Base-by-base conservation (phyloP, 2,329 filamentous ascomycete species). In the Coniochaeta sp. region DNA sequence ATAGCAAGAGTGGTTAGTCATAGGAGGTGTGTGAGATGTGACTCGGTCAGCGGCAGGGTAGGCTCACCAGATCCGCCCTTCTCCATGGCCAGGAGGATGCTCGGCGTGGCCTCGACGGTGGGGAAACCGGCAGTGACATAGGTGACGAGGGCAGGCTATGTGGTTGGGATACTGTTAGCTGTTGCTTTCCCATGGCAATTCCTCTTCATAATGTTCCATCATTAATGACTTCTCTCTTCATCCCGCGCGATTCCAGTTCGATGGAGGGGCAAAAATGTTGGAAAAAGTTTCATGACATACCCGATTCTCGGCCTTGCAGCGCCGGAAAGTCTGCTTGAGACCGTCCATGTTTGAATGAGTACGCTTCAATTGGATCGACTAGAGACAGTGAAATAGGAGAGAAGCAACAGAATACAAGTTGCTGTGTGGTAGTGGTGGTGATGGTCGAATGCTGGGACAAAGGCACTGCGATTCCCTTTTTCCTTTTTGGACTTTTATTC, bases 71-170 rank as follows among this genome's bases (percentile, higher is more conserved):
- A 88, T 67, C 95, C 95, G 70, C 95, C 95, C 73, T 88, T 91
- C 77, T 99, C 90, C 85, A 99, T 89, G 47, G 86, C 90, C 64
- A 99, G 79, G 69, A 98, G 80, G 65, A 97, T 88, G 72, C 91
- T 86, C 57, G 91, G 86, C 1, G 92, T 96, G 69, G 90, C 87
- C 68, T 89, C 85, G n/a, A 88, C 81, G 38, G 85, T 90, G 17
- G 95, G 95, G 72, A 88, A 99, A 60, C 95, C 95, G 61, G 93
- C 93, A 28, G 95, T 99, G 71, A 97, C 91, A 81, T 99, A 99
- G 30, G 93, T 93, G 65, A 99, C 91, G 63, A 99, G 83, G 57
- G 95, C 93, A 66, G 90, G 80, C 84, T 95, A 73, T 65, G 16
- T 17, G 70, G 26, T n/a, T 47, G 36, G 55, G 24, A 55, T 40